Evolutionary conservation across 306 rosid species (phyloP), one percentile per base, ranked within the genome.

Genomic region (Dalbergia oliveri): DNA sequence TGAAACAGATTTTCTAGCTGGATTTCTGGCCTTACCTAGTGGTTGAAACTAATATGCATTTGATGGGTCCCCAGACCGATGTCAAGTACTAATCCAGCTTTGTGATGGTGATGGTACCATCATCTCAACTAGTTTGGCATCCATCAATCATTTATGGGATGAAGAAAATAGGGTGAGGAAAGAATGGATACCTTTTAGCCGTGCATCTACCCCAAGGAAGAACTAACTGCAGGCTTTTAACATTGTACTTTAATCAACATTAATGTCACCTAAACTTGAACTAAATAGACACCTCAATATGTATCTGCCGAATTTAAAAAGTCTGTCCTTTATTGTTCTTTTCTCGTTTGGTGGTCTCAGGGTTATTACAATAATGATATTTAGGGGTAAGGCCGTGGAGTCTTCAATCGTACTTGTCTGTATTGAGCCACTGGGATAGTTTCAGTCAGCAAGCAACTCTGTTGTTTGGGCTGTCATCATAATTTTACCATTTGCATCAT

Each of bases 121-220:
- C 76, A 81, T 81, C 72, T 77, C 72, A 80, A 69, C 45, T 68
- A 78, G 95, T 91, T 88, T 82, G 95, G 97, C 80, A 88, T 83
- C 83, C 85, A 76, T 70, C 86, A 69, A 83, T 90, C 86, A 87
- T 78, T 75, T 34, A 84, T 88, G 85, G 79, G 92, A 82, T 77
- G 86, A 86, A 35, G 66, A 83, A 83, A 51, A 80, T 73, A 59
- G 69, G 82, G 89, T 79, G 87, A 64, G 79, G 61, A 78, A 73
- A 65, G 56, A 81, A 82, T 83, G 81, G 76, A 79, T 80, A 69
- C 88, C 88, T 74, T 69, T 82, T 81, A 73, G 78, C 70, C 81
- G 83, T 78, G 85, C 81, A 53, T 81, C 84, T 87, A 88, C 93
- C 90, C 81, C 82, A 90, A 84, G 41, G 61, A 56, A 43, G 80